Conservation (phyloP, 768 basidiomycete species). For the Leccinellum rugosiceps region DNA sequence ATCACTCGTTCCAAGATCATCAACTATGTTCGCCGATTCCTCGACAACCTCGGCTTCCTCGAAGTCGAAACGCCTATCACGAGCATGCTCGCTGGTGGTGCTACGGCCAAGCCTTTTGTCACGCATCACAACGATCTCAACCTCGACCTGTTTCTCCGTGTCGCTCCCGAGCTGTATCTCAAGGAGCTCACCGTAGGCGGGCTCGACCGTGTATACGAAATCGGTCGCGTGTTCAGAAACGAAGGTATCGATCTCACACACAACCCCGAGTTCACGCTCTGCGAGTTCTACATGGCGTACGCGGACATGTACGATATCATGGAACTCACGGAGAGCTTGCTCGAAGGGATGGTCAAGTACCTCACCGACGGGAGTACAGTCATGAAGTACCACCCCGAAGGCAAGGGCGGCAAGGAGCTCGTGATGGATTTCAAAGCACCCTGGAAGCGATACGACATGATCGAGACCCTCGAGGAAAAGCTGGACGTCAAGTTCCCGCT, state of each 20-base stretch:
- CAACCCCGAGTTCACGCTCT: conserved; percentile 99
- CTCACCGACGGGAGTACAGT: conserved; percentile 79
- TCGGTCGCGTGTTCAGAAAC: conserved; percentile 96
- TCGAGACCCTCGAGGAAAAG: conserved; percentile 93
- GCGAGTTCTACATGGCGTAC: conserved; percentile 99
- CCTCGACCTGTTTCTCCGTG: conserved; percentile 93
- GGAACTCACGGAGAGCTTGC: conserved; percentile 90
- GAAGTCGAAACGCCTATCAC: conserved; percentile 99
- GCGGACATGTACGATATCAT: conserved; percentile 99
- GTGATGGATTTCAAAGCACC: conserved; percentile 87
- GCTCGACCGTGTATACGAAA: conserved; percentile 96
- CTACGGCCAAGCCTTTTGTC: conserved; percentile 97
- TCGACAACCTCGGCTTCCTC: conserved; percentile 90
- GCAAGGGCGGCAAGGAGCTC: conserved; percentile 75
- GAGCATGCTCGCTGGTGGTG: conserved; percentile 93
- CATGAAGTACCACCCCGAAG: conserved; percentile 88
- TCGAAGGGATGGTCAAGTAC: conserved; percentile 88
- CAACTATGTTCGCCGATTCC: conserved; percentile 88
- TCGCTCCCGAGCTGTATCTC: conserved; percentile 97
- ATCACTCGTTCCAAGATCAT: conserved; percentile 85
- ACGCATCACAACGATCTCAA: conserved; percentile 99
- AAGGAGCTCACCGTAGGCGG: conserved; percentile 98
- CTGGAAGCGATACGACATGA: conserved; percentile 99
- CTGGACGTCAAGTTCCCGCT: conserved; percentile 88
- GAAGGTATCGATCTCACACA: conserved; percentile 99